Evolutionary conservation across 805 yeast species (phyloP).

Genomic region (Pichia nakasei): DNA sequence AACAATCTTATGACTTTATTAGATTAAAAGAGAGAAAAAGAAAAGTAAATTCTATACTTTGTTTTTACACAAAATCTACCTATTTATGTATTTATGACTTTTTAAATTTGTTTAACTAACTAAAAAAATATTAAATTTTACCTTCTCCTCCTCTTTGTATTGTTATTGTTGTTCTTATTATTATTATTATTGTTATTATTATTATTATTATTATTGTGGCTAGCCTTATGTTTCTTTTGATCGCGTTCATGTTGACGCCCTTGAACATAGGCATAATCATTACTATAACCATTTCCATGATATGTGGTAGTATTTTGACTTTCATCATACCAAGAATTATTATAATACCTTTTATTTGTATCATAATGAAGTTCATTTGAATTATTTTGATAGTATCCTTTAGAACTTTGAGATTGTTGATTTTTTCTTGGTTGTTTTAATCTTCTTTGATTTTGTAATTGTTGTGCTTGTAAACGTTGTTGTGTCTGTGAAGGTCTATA

Average conservation of each 20-base stretch:
- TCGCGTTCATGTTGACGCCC: neutral
- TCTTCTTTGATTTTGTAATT: neutral
- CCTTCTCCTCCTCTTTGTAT: neutral
- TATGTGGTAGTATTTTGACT: neutral
- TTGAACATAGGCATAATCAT: neutral
- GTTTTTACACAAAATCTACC: no score
- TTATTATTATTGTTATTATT: no score
- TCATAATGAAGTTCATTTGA: neutral
- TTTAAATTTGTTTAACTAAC: no score
- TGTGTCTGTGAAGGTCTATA: neutral
- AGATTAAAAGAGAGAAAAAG: no score
- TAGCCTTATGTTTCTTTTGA: neutral
- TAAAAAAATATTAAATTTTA: no score
- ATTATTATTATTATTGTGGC: neutral
- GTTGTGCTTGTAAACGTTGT: neutral
- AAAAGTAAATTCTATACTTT: no score
- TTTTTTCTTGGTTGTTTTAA: neutral
- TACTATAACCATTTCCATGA: neutral
- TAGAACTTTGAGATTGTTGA: no score
- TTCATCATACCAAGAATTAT: neutral
- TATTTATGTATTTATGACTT: no score
- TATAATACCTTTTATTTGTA: neutral
- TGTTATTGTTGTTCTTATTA: neutral
- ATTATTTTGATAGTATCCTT: no score
- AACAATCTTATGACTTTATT: conserved; percentile 57